A percentile compares a stretch with the other conserved stretches of the same genome.
phyloP scores from a whole-genome alignment of 306 rosid species.

The Delonix regia region DNA sequence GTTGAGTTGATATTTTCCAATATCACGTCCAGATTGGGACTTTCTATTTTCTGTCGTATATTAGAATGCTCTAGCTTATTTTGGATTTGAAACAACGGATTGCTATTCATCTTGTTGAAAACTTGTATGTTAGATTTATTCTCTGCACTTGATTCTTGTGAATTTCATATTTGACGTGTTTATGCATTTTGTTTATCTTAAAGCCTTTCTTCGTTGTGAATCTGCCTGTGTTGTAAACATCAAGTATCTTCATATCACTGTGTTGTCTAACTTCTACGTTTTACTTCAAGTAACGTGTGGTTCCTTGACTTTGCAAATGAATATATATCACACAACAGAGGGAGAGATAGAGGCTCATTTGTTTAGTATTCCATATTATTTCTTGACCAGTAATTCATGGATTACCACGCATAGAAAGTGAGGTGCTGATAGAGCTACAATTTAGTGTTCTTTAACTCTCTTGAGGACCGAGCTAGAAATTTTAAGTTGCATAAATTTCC shows the following conservation, averaged over 20 bases:
- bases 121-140: not conserved
- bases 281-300: not conserved
- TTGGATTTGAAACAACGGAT: not conserved
- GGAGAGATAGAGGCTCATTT: not conserved
- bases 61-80: not conserved
- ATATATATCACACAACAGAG: too few species aligned
- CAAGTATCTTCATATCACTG: not conserved
- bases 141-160: not conserved
- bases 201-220: not conserved
- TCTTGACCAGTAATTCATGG: not conserved
- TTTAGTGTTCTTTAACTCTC: not conserved
- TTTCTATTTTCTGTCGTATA: not conserved
- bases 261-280: not conserved
- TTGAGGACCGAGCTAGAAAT: not conserved
- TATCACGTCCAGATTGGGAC: not conserved
- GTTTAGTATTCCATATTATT: not conserved
- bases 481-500: conserved; percentile 21
- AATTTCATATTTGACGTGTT: not conserved
- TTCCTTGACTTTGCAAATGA: not conserved
- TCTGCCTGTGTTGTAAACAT: not conserved
- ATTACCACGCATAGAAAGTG: not conserved
- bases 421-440: not conserved
- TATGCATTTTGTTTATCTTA: not conserved
- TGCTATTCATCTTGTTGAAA: not conserved
- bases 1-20: not conserved